Conservation (phyloP, 1,139 yeast genomes). For the Tardiomyces depauwii region DNA sequence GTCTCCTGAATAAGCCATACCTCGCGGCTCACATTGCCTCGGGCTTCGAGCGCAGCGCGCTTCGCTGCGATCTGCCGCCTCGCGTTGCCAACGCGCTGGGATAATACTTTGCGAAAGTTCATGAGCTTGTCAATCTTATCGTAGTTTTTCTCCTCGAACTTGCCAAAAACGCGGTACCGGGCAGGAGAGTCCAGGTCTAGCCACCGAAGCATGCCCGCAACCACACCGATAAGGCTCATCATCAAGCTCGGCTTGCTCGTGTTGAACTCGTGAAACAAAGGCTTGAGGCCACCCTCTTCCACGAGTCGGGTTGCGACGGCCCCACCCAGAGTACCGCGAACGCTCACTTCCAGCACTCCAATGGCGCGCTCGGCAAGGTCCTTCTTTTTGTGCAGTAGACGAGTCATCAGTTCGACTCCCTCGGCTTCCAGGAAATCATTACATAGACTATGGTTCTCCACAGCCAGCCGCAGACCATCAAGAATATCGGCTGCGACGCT, state of each 20-base stretch:
- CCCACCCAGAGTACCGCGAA: slow-evolving; percentile 12
- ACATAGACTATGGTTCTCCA: slow-evolving; percentile 6
- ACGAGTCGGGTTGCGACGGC: slow-evolving; percentile 16
- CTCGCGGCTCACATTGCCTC: slow-evolving; percentile 5
- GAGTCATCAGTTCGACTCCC: slow-evolving; percentile 24
- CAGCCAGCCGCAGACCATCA: slow-evolving; percentile 13
- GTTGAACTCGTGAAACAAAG: slow-evolving; percentile 12
- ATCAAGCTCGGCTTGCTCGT: slow-evolving; percentile 1
- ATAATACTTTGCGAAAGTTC: slow-evolving; percentile 6
- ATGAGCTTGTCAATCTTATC: slow-evolving; percentile 12
- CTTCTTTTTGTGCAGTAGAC: slow-evolving; percentile 12
- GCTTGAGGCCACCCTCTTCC: slow-evolving; percentile 18
- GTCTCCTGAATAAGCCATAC: slow-evolving; percentile 10
- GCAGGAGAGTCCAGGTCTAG: slow-evolving; percentile 20
- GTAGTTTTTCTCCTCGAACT: slow-evolving; percentile 17
- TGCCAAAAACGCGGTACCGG: slow-evolving; percentile 19
- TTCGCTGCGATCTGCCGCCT: neutral
- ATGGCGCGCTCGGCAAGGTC: slow-evolving; percentile 14
- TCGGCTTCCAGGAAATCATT: slow-evolving; percentile 19
- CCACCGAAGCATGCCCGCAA: slow-evolving; percentile 19
- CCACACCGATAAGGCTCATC: slow-evolving; percentile 13
- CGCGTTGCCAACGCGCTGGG: neutral
- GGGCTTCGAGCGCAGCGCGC: slow-evolving; percentile 2
- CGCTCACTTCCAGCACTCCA: slow-evolving; percentile 15
- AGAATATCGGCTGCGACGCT: slow-evolving; percentile 19